Conservation (phyloP, 2,329 filamentous ascomycete genomes). For the Pochonia chlamydosporia region DNA sequence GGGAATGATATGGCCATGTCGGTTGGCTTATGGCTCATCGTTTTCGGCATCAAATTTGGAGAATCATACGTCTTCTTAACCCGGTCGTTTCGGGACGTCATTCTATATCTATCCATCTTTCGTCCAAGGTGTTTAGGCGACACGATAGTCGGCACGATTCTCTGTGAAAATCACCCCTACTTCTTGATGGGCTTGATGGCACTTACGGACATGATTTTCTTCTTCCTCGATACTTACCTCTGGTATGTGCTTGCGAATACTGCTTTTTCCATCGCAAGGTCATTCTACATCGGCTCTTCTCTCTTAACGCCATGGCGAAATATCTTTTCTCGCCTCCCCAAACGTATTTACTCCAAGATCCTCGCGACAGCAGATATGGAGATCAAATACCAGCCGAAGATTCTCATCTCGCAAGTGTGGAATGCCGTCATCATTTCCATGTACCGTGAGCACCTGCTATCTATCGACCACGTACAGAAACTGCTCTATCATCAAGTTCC, state of each 20-base stretch:
- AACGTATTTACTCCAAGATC: slow-evolving; percentile 98
- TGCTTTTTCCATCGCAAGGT: slow-evolving; percentile 86
- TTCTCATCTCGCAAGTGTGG: slow-evolving; percentile 98
- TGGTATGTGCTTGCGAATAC: slow-evolving; percentile 97
- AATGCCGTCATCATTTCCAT: slow-evolving; percentile 99
- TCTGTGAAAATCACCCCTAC: slow-evolving; percentile 78
- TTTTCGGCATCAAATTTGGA: slow-evolving; percentile 86
- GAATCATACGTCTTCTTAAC: slow-evolving; percentile 95
- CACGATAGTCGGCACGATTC: slow-evolving; percentile 46
- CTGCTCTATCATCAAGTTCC: slow-evolving; percentile 97
- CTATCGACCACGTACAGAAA: slow-evolving; percentile 98
- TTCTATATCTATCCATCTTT: slow-evolving; percentile 83
- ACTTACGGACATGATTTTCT: slow-evolving; percentile 89
- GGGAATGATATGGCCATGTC: slow-evolving; percentile 99
- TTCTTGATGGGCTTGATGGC: slow-evolving; percentile 86
- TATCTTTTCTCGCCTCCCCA: slow-evolving; percentile 94
- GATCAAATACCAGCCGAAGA: slow-evolving; percentile 99
- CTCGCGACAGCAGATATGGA: slow-evolving; percentile 99
- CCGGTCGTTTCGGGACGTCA: slow-evolving; percentile 87
- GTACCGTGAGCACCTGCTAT: slow-evolving; percentile 95
- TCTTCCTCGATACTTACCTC: slow-evolving; percentile 97
- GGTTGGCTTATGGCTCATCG: slow-evolving; percentile 83
- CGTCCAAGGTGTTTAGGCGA: slow-evolving; percentile 76
- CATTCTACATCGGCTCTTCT: slow-evolving; percentile 96
- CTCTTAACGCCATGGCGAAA: slow-evolving; percentile 99